These are phyloP conservation scores for Erysimum cheiri DNA, from an alignment of 441 rosid species.

Conservation along the genomic window DNA sequence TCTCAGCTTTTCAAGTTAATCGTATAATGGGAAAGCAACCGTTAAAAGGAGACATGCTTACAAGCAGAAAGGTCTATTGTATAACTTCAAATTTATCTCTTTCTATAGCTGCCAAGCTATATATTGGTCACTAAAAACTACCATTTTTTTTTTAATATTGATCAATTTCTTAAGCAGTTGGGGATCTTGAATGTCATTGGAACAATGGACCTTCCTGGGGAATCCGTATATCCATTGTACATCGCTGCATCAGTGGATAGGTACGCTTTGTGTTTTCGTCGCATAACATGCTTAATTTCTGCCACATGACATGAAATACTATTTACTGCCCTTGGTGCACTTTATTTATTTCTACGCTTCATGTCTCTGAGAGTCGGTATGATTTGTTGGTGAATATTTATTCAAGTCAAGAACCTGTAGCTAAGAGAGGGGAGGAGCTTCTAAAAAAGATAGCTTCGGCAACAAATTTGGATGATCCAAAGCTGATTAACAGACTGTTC, in stretches of 20 bases:
- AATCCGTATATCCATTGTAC: constrained; percentile 82
- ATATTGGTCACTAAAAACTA: constrained; percentile 13
- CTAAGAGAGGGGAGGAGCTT: constrained; percentile 91
- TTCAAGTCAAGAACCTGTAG: constrained; percentile 89
- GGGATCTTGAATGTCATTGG: constrained; percentile 91
- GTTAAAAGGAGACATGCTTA: constrained; percentile 71
- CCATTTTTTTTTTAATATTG: neutral
- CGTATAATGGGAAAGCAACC: constrained; percentile 72
- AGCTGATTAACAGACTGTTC: constrained; percentile 73
- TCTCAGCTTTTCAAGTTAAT: constrained; percentile 79
- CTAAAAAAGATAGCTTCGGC: constrained; percentile 76
- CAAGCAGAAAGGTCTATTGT: constrained; percentile 71
- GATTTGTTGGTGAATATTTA: constrained; percentile 45
- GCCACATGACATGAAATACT: constrained; percentile 23
- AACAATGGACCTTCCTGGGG: constrained; percentile 74
- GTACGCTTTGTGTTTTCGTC: constrained; percentile 45
- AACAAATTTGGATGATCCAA: constrained; percentile 82
- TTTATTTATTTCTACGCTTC: constrained; percentile 31
- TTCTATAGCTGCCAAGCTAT: constrained; percentile 34
- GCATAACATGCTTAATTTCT: constrained; percentile 24
- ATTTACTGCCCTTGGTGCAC: constrained; percentile 11
- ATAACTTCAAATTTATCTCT: constrained; percentile 15
- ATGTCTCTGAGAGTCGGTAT: constrained; percentile 36
- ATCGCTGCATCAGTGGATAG: constrained; percentile 81
- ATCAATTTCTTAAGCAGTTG: constrained; percentile 55